Conservation (phyloP, 371 early-diverging fungal species). For the Apophysomyces ossiformis region DNA sequence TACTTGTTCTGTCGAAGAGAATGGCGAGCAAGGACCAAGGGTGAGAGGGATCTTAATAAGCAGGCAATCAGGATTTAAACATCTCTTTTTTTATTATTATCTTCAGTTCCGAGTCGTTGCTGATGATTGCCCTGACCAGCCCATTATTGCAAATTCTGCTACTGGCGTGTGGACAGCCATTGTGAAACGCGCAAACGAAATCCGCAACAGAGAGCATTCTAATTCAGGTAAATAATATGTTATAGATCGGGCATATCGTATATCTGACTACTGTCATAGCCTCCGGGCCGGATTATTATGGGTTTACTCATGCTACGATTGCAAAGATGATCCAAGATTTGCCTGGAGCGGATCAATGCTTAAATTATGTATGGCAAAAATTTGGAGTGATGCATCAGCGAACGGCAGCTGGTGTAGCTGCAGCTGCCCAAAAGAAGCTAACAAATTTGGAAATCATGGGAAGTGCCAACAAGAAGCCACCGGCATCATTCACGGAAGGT, state of each 20-base stretch:
- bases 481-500: slow-evolving; percentile 1
- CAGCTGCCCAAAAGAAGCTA: slow-evolving; percentile 47
- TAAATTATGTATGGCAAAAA: slow-evolving; percentile 72
- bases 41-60: slow-evolving; percentile 17
- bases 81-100: neutral
- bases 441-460: slow-evolving; percentile 47
- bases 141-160: slow-evolving; percentile 76
- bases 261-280: slow-evolving; percentile 35
- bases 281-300: slow-evolving; percentile 92
- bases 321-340: slow-evolving; percentile 89
- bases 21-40: slow-evolving; percentile 73
- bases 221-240: slow-evolving; percentile 53
- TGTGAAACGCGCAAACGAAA: slow-evolving; percentile 74
- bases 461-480: slow-evolving; percentile 39
- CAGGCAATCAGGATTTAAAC: neutral
- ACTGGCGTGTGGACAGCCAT: slow-evolving; percentile 91
- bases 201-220: slow-evolving; percentile 79
- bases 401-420: slow-evolving; percentile 52
- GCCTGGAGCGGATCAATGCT: slow-evolving; percentile 73
- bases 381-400: slow-evolving; percentile 58
- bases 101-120: slow-evolving; percentile 76
- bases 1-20: slow-evolving; percentile 78
- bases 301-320: slow-evolving; percentile 86
- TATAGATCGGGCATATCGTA: neutral
- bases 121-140: slow-evolving; percentile 66